A percentile compares a stretch with the other conserved stretches of the same genome.
phyloP scores from a whole-genome alignment of 108 stramenopile species.

The Stephanodiscus triporus region DNA sequence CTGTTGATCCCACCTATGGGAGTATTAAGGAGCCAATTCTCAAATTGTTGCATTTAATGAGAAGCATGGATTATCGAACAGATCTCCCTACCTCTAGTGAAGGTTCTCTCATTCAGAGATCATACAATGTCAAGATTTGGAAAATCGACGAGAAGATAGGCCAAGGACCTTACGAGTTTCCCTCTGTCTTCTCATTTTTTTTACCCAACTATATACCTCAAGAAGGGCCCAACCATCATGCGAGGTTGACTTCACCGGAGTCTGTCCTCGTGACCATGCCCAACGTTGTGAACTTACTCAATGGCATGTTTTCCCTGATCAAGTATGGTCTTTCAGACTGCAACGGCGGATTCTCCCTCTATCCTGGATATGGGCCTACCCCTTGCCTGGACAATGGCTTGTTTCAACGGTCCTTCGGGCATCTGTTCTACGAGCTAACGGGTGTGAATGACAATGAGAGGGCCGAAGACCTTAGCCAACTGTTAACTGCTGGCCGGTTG shows the following conservation, averaged over 20 bases:
- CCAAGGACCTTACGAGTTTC: slow-evolving; percentile 46
- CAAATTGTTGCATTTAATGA: slow-evolving; percentile 56
- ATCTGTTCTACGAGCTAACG: slow-evolving; percentile 23
- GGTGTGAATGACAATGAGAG: slow-evolving; percentile 26
- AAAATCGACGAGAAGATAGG: slow-evolving; percentile 50
- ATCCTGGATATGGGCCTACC: slow-evolving; percentile 23
- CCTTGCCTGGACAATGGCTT: slow-evolving; percentile 34
- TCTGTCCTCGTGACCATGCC: slow-evolving; percentile 52
- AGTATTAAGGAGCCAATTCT: slow-evolving; percentile 66
- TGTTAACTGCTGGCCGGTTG: slow-evolving; percentile 65
- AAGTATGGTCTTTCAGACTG: slow-evolving; percentile 58
- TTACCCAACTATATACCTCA: slow-evolving; percentile 55
- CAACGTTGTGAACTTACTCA: slow-evolving; percentile 36
- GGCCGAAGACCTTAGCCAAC: slow-evolving; percentile 58
- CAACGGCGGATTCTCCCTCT: slow-evolving; percentile 43
- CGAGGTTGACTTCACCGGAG: slow-evolving; percentile 52
- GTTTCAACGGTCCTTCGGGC: slow-evolving; percentile 31
- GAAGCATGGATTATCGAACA: slow-evolving; percentile 59
- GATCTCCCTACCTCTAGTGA: slow-evolving; percentile 19
- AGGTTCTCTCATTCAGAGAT: slow-evolving; percentile 34
- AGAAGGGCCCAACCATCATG: slow-evolving; percentile 18
- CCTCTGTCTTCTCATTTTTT: slow-evolving; percentile 59
- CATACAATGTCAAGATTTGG: slow-evolving; percentile 28
- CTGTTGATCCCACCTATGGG: slow-evolving; percentile 65
- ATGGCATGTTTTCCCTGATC: slow-evolving; percentile 57